Percentiles rank a stretch among this genome's conserved stretches.
These are phyloP conservation scores for Podaxis carcinomalis DNA, from an alignment of 768 basidiomycete genomes.

Conservation along the genomic window DNA sequence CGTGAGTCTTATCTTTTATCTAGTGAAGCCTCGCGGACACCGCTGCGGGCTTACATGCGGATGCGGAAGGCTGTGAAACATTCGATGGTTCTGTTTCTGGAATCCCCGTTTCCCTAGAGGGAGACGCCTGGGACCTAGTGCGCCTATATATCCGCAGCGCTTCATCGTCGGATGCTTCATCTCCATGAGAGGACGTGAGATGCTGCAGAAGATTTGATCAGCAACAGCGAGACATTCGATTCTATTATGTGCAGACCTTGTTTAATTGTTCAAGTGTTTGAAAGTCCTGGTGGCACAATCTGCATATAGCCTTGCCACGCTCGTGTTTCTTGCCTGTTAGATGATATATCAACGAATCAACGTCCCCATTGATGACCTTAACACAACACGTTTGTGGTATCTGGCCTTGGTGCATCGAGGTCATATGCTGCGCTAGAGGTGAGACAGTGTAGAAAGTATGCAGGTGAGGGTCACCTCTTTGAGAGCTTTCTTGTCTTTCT, in stretches of 20 bases:
- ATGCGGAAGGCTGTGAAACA: not conserved
- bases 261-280: not conserved
- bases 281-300: not conserved
- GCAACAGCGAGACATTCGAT: not conserved
- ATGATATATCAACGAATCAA: not conserved
- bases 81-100: no score
- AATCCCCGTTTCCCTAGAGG: no score
- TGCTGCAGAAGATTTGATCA: not conserved
- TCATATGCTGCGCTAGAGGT: not conserved
- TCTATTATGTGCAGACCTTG: not conserved
- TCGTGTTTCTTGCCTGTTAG: not conserved
- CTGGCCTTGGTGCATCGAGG: not conserved
- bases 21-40: no score
- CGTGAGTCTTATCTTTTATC: no score
- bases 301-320: not conserved
- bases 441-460: not conserved
- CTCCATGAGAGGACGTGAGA: not conserved
- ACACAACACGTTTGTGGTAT: not conserved
- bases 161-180: not conserved
- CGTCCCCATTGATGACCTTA: not conserved
- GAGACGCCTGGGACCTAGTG: no score
- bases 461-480: not conserved
- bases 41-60: no score
- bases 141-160: not conserved
- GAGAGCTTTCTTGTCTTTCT: not conserved